phyloP scores from a whole-genome alignment of 306 rosid genomes.

The Neltuma alba region DNA sequence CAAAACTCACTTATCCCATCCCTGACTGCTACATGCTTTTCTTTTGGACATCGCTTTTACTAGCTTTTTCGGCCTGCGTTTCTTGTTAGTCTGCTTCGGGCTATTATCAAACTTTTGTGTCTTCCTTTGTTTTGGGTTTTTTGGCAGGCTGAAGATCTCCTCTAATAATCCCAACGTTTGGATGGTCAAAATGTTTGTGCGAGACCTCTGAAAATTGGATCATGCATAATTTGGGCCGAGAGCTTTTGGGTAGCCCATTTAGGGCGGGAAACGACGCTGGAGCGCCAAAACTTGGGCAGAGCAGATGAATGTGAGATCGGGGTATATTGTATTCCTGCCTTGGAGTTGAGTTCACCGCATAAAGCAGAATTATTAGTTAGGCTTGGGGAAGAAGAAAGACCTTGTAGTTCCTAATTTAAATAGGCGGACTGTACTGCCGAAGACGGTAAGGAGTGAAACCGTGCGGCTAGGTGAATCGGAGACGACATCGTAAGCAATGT shows the following conservation, averaged over 20 bases:
- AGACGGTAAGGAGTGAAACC: background rate
- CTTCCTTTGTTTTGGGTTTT: too few species aligned
- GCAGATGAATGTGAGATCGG: background rate
- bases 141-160: background rate
- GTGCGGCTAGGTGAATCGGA: background rate
- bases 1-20: background rate
- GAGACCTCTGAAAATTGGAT: background rate
- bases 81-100: too few species aligned
- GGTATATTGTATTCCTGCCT: background rate
- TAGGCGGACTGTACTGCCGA: background rate
- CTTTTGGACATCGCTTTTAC: background rate
- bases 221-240: background rate
- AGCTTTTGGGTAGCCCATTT: background rate
- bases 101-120: too few species aligned
- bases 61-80: too few species aligned
- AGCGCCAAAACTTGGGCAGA: background rate
- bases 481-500: conserved; percentile 52
- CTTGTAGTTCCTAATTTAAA: background rate
- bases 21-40: background rate
- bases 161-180: background rate
- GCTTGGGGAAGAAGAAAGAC: conserved; percentile 33
- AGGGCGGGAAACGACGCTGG: background rate
- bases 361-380: too few species aligned
- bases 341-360: background rate
- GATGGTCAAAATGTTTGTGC: background rate